Evolutionary conservation across 495 filamentous ascomycete species (phyloP).

Genomic region (Penicillium ochrochloron): DNA sequence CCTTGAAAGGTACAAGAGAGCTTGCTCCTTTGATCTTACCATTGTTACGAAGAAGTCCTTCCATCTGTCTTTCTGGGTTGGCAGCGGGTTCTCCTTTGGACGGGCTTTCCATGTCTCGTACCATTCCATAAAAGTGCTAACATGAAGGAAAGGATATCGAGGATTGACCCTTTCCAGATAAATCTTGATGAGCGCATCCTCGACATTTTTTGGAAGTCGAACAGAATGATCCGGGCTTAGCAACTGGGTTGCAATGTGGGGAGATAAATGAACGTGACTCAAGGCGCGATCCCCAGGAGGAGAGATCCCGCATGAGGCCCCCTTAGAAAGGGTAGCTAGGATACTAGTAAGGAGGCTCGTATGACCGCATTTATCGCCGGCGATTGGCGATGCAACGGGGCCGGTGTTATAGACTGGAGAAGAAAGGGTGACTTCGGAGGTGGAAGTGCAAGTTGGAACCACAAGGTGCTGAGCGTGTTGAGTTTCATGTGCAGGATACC

Average conservation of each 20-base stretch:
- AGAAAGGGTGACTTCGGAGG: background rate
- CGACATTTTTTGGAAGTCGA: constrained; percentile 4
- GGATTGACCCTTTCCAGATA: constrained; percentile 31
- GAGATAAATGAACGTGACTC: background rate
- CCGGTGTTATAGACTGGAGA: background rate
- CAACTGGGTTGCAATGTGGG: background rate
- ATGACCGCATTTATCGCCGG: constrained; percentile 14
- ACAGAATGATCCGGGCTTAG: background rate
- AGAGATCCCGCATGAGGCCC: background rate
- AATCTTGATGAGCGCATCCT: constrained; percentile 21
- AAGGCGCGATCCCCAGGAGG: background rate
- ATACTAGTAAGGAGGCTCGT: constrained; percentile 17
- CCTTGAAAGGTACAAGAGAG: background rate
- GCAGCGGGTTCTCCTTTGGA: background rate
- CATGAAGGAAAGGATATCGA: constrained; percentile 31
- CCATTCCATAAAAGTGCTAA: constrained; percentile 25
- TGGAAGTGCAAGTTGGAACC: background rate
- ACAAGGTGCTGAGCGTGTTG: background rate
- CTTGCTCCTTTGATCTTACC: constrained; percentile 4
- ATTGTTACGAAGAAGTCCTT: constrained; percentile 28
- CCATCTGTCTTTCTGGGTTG: constrained; percentile 18
- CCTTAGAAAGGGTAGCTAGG: constrained; percentile 17
- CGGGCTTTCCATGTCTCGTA: constrained; percentile 25
- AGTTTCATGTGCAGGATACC: background rate
- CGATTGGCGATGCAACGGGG: background rate